A percentile compares a stretch with the other conserved stretches of the same genome.
phyloP scores from a whole-genome alignment of 2,329 filamentous ascomycete species.

The Hypocrella siamensis region DNA sequence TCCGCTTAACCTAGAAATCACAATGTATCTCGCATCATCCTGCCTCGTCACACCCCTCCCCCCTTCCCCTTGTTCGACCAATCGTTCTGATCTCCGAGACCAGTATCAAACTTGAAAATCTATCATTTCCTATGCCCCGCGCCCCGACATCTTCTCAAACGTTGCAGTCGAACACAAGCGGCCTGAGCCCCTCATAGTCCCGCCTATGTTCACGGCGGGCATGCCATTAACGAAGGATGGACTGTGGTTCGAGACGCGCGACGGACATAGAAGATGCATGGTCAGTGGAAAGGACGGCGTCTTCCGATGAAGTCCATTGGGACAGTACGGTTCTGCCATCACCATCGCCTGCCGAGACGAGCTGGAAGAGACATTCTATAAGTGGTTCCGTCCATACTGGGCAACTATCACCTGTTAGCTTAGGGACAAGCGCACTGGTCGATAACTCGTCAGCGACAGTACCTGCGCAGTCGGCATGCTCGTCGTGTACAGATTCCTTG shows the following conservation, averaged over 20 bases:
- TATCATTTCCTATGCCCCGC: too few species aligned
- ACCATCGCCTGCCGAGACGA: constrained; percentile 15
- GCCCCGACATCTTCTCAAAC: too few species aligned
- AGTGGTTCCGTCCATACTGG: constrained; percentile 22
- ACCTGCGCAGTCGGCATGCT: constrained; percentile 28
- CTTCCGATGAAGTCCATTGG: constrained; percentile 22
- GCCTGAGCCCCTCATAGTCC: too few species aligned
- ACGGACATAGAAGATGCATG: constrained; percentile 27
- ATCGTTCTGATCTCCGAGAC: too few species aligned
- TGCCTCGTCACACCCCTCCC: too few species aligned
- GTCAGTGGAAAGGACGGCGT: constrained; percentile 28
- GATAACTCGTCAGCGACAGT: constrained; percentile 25
- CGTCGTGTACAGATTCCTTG: constrained; percentile 30
- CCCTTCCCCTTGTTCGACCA: too few species aligned
- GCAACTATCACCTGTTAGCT: constrained; percentile 38
- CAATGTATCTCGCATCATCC: too few species aligned
- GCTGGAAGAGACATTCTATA: constrained; percentile 12
- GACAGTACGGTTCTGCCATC: constrained; percentile 13
- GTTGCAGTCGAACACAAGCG: too few species aligned
- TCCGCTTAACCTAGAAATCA: too few species aligned
- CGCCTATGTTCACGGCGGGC: too few species aligned
- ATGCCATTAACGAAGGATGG: constrained; percentile 34
- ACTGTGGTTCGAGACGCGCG: constrained; percentile 24
- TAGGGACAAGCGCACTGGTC: constrained; percentile 26
- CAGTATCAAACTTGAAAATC: too few species aligned